Conservation (phyloP, 768 basidiomycete species). For the Boletellus sp. region DNA sequence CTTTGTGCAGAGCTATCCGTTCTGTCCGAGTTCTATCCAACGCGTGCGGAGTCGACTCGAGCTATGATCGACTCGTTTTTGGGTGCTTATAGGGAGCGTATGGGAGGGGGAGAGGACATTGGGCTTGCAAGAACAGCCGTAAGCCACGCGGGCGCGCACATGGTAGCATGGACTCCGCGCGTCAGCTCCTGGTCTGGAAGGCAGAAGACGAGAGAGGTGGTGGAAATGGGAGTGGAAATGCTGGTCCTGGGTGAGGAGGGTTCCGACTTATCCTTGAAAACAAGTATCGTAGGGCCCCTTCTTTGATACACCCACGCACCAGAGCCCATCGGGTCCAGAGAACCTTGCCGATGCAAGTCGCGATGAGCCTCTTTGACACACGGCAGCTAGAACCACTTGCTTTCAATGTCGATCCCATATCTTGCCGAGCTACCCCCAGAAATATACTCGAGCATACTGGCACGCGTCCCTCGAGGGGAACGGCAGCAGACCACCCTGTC, state of each 20-base stretch:
- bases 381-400: neutral
- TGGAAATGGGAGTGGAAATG: conserved; percentile 46
- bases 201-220: conserved; percentile 45
- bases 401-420: conserved; percentile 2
- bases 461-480: conserved; percentile 42
- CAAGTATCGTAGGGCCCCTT: conserved; percentile 30
- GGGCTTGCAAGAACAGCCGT: conserved; percentile 35
- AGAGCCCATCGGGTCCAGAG: too few species aligned
- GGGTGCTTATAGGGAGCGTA: conserved; percentile 37
- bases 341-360: too few species aligned
- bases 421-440: conserved; percentile 55
- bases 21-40: conserved; percentile 45
- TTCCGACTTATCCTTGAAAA: conserved; percentile 23
- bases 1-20: conserved; percentile 58
- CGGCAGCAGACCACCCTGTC: conserved; percentile 54
- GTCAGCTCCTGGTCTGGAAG: conserved; percentile 44
- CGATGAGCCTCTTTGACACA: too few species aligned
- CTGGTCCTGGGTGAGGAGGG: conserved; percentile 35
- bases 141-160: conserved; percentile 53
- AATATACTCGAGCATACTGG: conserved; percentile 58
- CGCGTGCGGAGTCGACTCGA: conserved; percentile 34
- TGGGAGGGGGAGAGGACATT: conserved; percentile 15
- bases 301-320: too few species aligned
- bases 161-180: conserved; percentile 49
- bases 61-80: conserved; percentile 44